Percentiles rank a stretch among this genome's conserved stretches.
phyloP scores from a whole-genome alignment of 306 rosid species.

The Medicago lupulina region DNA sequence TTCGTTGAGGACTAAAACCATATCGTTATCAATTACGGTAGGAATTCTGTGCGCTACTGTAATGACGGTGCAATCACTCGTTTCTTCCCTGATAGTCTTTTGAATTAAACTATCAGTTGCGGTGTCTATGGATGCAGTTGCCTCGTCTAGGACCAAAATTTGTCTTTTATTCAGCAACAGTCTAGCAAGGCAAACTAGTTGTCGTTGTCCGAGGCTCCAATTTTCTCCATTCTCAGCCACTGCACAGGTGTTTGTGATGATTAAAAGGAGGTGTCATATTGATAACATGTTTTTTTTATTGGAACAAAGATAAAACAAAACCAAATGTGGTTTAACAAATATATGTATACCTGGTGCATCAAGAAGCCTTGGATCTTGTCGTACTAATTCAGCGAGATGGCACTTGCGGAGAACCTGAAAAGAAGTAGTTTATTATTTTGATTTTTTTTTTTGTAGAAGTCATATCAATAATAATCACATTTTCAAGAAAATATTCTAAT shows the following conservation, averaged over 20 bases:
- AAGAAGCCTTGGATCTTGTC: no score
- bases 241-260: neutral
- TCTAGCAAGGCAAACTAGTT: neutral
- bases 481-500: neutral
- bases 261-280: neutral
- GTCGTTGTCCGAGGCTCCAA: neutral
- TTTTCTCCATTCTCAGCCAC: neutral
- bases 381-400: no score
- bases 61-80: slow-evolving; percentile 56
- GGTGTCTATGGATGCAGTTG: neutral
- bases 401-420: no score
- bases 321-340: no score
- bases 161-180: neutral
- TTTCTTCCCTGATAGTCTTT: slow-evolving; percentile 38
- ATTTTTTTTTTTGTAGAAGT: no score
- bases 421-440: no score
- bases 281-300: no score
- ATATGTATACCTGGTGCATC: no score
- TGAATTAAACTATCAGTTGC: neutral
- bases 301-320: no score
- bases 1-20: slow-evolving; percentile 68
- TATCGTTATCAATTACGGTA: slow-evolving; percentile 73
- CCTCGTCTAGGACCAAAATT: neutral
- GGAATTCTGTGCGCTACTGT: slow-evolving; percentile 54
- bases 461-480: no score